phyloP scores from a whole-genome alignment of 2,329 filamentous ascomycete species.

The Saccharata proteae region DNA sequence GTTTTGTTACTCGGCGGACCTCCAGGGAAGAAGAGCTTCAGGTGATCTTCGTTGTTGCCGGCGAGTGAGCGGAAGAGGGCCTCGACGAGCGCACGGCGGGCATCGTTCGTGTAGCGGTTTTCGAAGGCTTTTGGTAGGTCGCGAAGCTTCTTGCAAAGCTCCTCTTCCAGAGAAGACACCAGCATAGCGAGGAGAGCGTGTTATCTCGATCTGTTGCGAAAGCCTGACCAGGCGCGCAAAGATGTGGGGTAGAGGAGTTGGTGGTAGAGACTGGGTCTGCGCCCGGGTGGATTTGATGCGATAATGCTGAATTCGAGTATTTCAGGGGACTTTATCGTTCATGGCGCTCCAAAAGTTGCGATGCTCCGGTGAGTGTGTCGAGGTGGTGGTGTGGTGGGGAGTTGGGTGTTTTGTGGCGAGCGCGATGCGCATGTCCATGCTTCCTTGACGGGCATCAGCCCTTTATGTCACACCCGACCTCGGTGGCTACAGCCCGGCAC shows the following conservation, averaged over 20 bases:
- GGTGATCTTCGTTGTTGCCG: slow-evolving; percentile 58
- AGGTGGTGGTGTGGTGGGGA: too few relatives aligned
- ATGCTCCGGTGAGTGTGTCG: too few relatives aligned
- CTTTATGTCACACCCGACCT: too few relatives aligned
- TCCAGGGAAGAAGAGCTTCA: slow-evolving; percentile 71
- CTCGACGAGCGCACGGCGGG: slow-evolving; percentile 59
- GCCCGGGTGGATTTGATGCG: neutral
- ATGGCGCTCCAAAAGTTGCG: too few relatives aligned
- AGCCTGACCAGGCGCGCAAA: slow-evolving; percentile 2
- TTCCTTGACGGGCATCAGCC: too few relatives aligned
- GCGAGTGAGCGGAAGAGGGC: slow-evolving; percentile 82
- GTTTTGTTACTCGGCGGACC: slow-evolving; percentile 50
- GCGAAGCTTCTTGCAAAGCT: slow-evolving; percentile 72
- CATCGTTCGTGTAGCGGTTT: slow-evolving; percentile 63
- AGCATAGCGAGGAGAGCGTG: slow-evolving; percentile 22
- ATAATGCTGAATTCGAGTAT: neutral
- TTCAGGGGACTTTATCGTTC: too few relatives aligned
- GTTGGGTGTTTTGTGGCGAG: too few relatives aligned
- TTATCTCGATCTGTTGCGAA: slow-evolving; percentile 1
- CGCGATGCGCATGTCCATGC: too few relatives aligned
- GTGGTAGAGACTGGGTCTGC: neutral
- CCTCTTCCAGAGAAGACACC: slow-evolving; percentile 51
- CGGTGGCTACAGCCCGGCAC: too few relatives aligned
- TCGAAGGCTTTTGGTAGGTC: slow-evolving; percentile 61
- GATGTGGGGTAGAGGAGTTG: slow-evolving; percentile 8